Conservation (phyloP, 352 stramenopile species). For the Lagenidium sp. region DNA sequence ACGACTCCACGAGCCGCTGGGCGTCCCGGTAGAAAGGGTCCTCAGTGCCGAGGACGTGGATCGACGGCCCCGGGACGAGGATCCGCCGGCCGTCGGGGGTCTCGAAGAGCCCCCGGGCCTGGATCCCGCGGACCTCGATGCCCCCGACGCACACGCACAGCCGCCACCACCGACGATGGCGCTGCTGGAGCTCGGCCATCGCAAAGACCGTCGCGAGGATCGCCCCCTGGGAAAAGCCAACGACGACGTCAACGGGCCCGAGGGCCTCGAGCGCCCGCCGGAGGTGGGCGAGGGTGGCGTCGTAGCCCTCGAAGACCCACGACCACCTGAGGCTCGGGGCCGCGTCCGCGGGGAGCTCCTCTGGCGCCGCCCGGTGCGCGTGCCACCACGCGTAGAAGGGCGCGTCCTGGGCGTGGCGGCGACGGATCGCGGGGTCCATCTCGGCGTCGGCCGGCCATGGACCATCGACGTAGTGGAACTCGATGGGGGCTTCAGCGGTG, state of each 20-base stretch:
- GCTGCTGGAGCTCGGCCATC: slow-evolving; percentile 25
- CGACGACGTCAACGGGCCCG: slow-evolving; percentile 44
- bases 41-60: slow-evolving; percentile 54
- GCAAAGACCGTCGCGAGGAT: slow-evolving; percentile 34
- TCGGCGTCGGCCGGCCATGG: slow-evolving; percentile 26
- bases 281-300: slow-evolving; percentile 33
- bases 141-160: slow-evolving; percentile 38
- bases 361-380: slow-evolving; percentile 14
- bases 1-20: slow-evolving; percentile 22
- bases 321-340: too few species aligned
- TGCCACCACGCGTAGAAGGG: slow-evolving; percentile 45
- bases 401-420: slow-evolving; percentile 28
- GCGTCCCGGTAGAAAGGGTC: slow-evolving; percentile 32
- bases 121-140: slow-evolving; percentile 14
- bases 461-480: slow-evolving; percentile 53
- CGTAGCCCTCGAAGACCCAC: slow-evolving; percentile 34
- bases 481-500: too few species aligned
- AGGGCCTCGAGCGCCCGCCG: slow-evolving; percentile 28
- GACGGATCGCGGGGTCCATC: slow-evolving; percentile 38
- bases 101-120: slow-evolving; percentile 28
- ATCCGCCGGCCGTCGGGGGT: slow-evolving; percentile 15
- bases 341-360: slow-evolving; percentile 18
- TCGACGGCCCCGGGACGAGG: slow-evolving; percentile 40
- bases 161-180: slow-evolving; percentile 30
- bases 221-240: slow-evolving; percentile 64